Conservation (phyloP, 2,329 filamentous ascomycete species). For the Thielaviopsis ethacetica region DNA sequence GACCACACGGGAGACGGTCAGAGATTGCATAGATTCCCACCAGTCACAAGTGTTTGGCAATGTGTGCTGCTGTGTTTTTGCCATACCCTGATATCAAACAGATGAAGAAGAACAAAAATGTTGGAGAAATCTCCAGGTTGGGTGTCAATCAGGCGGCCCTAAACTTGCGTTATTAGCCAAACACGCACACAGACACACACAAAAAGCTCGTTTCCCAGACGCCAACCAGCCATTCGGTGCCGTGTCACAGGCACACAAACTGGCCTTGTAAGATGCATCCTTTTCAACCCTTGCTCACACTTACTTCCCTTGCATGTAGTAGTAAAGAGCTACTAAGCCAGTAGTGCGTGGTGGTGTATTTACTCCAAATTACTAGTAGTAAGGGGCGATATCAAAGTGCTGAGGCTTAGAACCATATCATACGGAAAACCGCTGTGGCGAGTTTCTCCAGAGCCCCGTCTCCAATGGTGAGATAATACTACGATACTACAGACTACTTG, state of each 20-base stretch:
- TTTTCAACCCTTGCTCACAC: not conserved
- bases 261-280: not conserved
- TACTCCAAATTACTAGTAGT: not conserved
- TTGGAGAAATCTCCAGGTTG: no score
- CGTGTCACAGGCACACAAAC: not conserved
- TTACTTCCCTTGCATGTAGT: not conserved
- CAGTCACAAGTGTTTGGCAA: not conserved
- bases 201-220: not conserved
- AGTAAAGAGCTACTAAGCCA: not conserved
- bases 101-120: not conserved
- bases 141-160: no score
- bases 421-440: not conserved
- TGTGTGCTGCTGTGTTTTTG: not conserved
- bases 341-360: no score
- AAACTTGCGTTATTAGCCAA: not conserved
- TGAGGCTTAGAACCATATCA: not conserved
- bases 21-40: not conserved
- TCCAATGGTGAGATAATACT: no score
- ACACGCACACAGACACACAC: not conserved
- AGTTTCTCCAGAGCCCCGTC: not conserved
- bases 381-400: not conserved
- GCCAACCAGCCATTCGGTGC: not conserved
- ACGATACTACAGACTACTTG: no score
- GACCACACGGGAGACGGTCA: not conserved
- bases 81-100: not conserved